phyloP scores from a whole-genome alignment of 2,329 filamentous ascomycete genomes.

The Ophiostoma angusticollis region DNA sequence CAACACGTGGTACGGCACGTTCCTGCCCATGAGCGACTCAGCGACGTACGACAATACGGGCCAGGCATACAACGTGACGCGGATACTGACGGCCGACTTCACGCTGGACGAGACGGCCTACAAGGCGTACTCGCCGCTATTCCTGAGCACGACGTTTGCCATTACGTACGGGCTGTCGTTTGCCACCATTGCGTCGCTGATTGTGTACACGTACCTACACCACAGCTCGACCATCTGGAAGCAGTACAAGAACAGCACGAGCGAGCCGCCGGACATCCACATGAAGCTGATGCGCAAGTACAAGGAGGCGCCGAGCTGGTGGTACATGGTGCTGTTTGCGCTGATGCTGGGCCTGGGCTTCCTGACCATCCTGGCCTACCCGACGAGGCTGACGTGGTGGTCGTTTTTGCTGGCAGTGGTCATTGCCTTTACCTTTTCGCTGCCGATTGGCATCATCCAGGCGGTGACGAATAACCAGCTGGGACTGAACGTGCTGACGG shows the following conservation, averaged over 20 bases:
- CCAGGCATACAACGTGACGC: conserved; percentile 47
- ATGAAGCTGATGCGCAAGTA: conserved; percentile 53
- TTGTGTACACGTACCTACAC: conserved; percentile 56
- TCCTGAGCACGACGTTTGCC: conserved; percentile 59
- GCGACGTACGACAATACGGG: conserved; percentile 61
- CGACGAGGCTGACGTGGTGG: conserved; percentile 61
- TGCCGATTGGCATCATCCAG: conserved; percentile 55
- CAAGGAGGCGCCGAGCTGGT: conserved; percentile 49
- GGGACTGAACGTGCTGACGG: conserved; percentile 58
- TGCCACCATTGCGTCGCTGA: conserved; percentile 53
- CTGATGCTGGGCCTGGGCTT: conserved; percentile 42
- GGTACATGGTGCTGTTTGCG: conserved; percentile 46
- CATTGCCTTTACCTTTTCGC: conserved; percentile 49
- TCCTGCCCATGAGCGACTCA: conserved; percentile 57
- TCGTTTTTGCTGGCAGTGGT: conserved; percentile 53
- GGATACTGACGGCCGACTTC: conserved; percentile 47
- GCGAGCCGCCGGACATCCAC: conserved; percentile 49
- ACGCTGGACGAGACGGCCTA: conserved; percentile 53
- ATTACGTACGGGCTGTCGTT: conserved; percentile 60
- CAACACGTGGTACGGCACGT: conserved; percentile 50
- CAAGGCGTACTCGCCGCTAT: conserved; percentile 53
- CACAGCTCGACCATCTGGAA: conserved; percentile 54
- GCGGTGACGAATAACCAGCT: conserved; percentile 48
- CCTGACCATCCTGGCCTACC: conserved; percentile 43
- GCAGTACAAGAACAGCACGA: conserved; percentile 46